A percentile compares a stretch with the other conserved stretches of the same genome.
Conservation (phyloP, 1,139 yeast species). For the Trichomonascaceae sp. region DNA sequence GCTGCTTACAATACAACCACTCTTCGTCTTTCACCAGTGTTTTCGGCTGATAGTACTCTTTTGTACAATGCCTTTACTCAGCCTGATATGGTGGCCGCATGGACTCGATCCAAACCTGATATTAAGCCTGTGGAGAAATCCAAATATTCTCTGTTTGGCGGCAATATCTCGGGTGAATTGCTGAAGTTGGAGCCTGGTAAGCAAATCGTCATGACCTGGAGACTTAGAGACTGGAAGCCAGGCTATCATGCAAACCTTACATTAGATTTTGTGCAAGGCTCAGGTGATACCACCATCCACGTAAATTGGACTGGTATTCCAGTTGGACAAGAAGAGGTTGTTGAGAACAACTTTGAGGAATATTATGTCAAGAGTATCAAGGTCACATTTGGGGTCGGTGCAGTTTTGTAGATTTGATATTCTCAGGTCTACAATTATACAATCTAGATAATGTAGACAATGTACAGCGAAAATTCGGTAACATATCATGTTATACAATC, state of each 20-base stretch:
- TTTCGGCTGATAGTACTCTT: conserved; percentile 84
- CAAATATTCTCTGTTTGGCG: conserved; percentile 71
- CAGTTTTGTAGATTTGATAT: conserved; percentile 25
- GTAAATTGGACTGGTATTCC: conserved; percentile 89
- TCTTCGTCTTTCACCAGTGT: conserved; percentile 68
- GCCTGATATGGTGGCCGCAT: conserved; percentile 71
- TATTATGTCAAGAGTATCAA: conserved; percentile 85
- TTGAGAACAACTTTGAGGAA: conserved; percentile 76
- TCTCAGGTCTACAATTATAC: background rate
- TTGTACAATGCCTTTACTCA: conserved; percentile 70
- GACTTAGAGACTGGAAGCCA: conserved; percentile 79
- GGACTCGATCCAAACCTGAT: conserved; percentile 77
- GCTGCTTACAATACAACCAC: conserved; percentile 66
- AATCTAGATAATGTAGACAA: conserved; percentile 6
- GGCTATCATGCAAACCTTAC: conserved; percentile 71
- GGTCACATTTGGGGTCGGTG: conserved; percentile 81
- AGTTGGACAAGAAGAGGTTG: conserved; percentile 92
- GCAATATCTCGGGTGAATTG: conserved; percentile 74
- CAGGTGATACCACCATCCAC: conserved; percentile 73
- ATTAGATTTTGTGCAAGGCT: conserved; percentile 65
- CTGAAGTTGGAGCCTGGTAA: conserved; percentile 52
- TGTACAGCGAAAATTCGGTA: background rate
- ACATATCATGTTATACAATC: background rate
- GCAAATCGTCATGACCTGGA: conserved; percentile 71
- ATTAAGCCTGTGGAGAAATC: conserved; percentile 59